Evolutionary conservation across 306 rosid genomes (phyloP), one percentile per base, ranked within the genome.

Genomic region (Gleditsia sinensis): DNA sequence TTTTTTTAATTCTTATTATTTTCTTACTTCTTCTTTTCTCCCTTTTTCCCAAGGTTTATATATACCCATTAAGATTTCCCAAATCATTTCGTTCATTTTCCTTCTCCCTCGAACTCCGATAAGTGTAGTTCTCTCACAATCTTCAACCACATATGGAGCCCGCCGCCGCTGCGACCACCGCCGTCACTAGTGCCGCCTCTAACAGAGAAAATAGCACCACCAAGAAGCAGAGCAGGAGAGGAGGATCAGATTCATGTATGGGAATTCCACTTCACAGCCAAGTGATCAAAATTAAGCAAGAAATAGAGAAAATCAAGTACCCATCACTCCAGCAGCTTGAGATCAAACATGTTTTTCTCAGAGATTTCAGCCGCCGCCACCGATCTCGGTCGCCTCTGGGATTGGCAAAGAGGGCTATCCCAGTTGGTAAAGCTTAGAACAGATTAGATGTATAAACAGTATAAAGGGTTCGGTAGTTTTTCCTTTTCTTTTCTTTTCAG

Each of bases 221-320:
- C 21, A 37, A 23, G 67, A 64, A 72, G 73, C 30, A 58, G 75
- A 69, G 13, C 46, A 30, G 48, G 45, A 63, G 10, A 1, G 80
- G 54, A n/a, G 77, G 75, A 43, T 14, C 40, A 2, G 83, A 75
- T 4, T 73, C 6, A 0, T 5, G 24, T 49, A 48, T 58, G 69
- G 81, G 82, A 1, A 75, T 74, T 45, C 89, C 88, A 16, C 74
- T 93, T 82, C 98, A 93, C 36, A 91, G 76, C 80, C 98, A 91
- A 75, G 93, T 93, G 7, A 81, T 84, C n/a, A 93, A 89, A 75
- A 86, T 93, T n/a, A 93, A 89, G 86, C 61, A 77, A 70, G 98
- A 93, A 76, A 83, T 81, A 0, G 97, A 91, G 88, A 91, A 78
- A 64, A 76, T 76, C 67, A 86, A 80, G 58, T 89, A 89, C 16